Percentiles rank a stretch among this genome's conserved stretches.
phyloP scores from a whole-genome alignment of 768 basidiomycete genomes.

The Lentinula detonsa region DNA sequence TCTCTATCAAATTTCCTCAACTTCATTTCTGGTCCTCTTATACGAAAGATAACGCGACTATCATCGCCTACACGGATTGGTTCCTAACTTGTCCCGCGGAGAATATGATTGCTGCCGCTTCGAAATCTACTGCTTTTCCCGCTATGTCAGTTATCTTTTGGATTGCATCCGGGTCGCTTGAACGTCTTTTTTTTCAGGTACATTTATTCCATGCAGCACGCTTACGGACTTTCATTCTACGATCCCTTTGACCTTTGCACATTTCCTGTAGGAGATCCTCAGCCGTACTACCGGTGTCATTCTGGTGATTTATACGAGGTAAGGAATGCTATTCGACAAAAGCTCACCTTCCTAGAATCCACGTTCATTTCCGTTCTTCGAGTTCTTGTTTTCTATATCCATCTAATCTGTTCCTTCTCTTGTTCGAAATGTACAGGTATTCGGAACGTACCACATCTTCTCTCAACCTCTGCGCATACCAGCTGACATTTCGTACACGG shows the following conservation, averaged over 20 bases:
- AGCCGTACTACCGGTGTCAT: constrained; percentile 16
- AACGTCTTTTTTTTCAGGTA: constrained; percentile 2
- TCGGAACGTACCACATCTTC: constrained; percentile 15
- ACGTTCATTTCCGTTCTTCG: neutral
- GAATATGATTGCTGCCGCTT: constrained; percentile 9
- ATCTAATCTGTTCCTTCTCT: neutral
- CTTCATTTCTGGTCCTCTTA: neutral
- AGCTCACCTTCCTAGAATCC: neutral
- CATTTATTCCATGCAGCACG: constrained; percentile 13
- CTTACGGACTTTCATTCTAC: constrained; percentile 11
- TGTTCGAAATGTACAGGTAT: constrained; percentile 5
- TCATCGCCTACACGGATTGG: constrained; percentile 9
- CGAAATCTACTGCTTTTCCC: constrained; percentile 10
- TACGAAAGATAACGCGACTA: constrained; percentile 11
- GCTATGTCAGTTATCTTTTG: constrained; percentile 7
- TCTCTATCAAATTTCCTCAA: no score
- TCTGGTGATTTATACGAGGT: constrained; percentile 16
- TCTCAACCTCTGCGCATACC: constrained; percentile 11
- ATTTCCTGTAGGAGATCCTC: constrained; percentile 12
- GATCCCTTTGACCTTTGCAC: constrained; percentile 13
- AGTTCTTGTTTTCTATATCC: neutral
- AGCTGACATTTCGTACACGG: constrained; percentile 9
- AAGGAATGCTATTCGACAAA: neutral
- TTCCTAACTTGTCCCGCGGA: constrained; percentile 12
- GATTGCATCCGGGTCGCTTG: neutral